These are phyloP conservation scores for Eutypa lata DNA, from an alignment of 2,329 filamentous ascomycete species.

Conservation along the genomic window DNA sequence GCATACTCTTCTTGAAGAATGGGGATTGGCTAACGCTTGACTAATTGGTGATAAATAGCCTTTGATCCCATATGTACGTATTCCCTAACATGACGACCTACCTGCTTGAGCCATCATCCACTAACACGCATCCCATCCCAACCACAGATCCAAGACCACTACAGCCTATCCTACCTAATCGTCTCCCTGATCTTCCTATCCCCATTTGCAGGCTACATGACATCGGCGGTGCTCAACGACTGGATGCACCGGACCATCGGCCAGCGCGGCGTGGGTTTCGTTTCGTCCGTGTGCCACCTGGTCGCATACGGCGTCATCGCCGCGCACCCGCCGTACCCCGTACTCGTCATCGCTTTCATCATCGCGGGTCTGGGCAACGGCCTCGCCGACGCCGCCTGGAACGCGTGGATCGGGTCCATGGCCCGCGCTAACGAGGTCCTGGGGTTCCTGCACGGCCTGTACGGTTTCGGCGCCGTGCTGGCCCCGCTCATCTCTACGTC, in stretches of 20 bases:
- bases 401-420: conserved; percentile 62
- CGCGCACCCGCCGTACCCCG: conserved; percentile 65
- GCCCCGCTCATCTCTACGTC: conserved; percentile 68
- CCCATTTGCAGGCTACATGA: conserved; percentile 43
- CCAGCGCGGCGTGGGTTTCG: conserved; percentile 65
- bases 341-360: conserved; percentile 62
- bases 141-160: conserved; percentile 41
- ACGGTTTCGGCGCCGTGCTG: conserved; percentile 65
- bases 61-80: conserved; percentile 49
- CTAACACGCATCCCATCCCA: no score
- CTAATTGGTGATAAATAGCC: no score
- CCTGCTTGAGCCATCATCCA: no score
- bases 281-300: conserved; percentile 59
- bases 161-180: conserved; percentile 43
- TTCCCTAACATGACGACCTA: no score
- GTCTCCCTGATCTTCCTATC: conserved; percentile 47
- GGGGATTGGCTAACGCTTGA: no score
- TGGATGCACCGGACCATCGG: conserved; percentile 41
- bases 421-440: conserved; percentile 66
- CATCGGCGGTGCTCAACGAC: conserved; percentile 43
- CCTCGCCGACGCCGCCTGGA: conserved; percentile 55
- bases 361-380: conserved; percentile 71
- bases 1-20: background rate
- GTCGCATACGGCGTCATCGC: conserved; percentile 62
- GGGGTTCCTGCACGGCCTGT: conserved; percentile 66